Evolutionary conservation across 805 yeast genomes (phyloP), one percentile per base, ranked within the genome.

Genomic region (Lipomyces oligophaga): DNA sequence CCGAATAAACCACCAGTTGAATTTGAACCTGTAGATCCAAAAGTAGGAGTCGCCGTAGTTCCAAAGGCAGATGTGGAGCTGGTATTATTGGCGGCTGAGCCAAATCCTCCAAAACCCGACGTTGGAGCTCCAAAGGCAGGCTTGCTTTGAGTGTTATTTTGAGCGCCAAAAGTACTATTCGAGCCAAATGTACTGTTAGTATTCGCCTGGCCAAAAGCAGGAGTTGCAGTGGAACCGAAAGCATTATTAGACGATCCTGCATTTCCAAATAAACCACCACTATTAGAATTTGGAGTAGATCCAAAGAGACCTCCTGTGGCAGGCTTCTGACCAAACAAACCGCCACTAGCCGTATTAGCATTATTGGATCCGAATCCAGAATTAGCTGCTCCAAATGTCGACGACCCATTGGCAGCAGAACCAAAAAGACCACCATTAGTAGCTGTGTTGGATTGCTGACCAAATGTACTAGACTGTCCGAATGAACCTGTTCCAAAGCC

Each of bases 371-470:
- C 56, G 32, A 48, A 37, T 16, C 34, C 44, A 15, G 35, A 32
- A n/a, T n/a, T n/a, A 11, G 31, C 42, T 11, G 53, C 21, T 22
- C 55, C 58, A 48, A 57, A 57, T 1, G 50, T 54, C 15, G 15
- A 37, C 21, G 20, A 22, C 13, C 30, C 26, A 25, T 49, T 32
- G 32, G 41, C 36, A 35, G 45, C 49, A 35, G 62, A 66, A 19
- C 79, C 79, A 60, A 77, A 76, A 43, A 75, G 59, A 3, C 76
- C 75, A 13, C 56, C 22, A 15, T 42, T 39, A 22, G 43, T 38
- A 18, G 47, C 32, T 25, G 55, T 18, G 30, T 41, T 35, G 3
- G 58, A 32, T 25, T 39, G 42, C 5, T 56, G 52, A 15, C 51
- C 36, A 30, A 47, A 26, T 10, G 57, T 46, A 19, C 25, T 38